Base-by-base conservation (phyloP, 2,329 filamentous ascomycete genomes). In the Cordyceps pruinosa region DNA sequence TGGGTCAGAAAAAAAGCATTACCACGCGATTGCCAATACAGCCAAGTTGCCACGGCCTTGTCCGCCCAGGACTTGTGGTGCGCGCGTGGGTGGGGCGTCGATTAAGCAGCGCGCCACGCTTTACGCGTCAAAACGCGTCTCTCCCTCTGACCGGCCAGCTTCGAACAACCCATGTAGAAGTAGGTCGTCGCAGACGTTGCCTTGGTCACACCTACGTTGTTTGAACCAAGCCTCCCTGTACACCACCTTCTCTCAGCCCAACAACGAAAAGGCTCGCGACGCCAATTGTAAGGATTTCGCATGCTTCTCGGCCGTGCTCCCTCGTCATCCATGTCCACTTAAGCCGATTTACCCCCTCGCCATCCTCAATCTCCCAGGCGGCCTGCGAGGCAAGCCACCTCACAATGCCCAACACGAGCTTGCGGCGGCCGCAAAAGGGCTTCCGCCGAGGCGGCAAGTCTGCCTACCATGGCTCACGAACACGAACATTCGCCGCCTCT, bases 401-500 rank as follows among this genome's bases (percentile, higher is more conserved):
- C 68, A 72, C 69, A 64, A 83, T 87, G 85, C 73, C 83, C 47
- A 85, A 83, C 70, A 84, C 81, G 47, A 75, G 75, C 50, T 70
- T 86, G 65, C 75, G 83, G 58, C 77, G 76, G 66, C 84, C 84
- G 46, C 78, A 84, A 68, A 85, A 85, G 69, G 84, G 84, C 67
- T 84, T 80, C 79, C 88, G 73, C 76, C 88, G 75, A 75, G 89
- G 72, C 76, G 83, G 83, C 59, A 89, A 87, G 70, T 73, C 77
- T 53, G 82, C 84, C 60, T 87, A 86, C 71, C 88, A 90, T 79
- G 88, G 88, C 66, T 76, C 75, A 66, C 45, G 46, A 50, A 78
- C 85, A 26, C 89, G 89, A 67, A 95, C 90, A 5, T 89, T 97
- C 63, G 85, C 93, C 58, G 85, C 89, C 34, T 86, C 87, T 8